phyloP scores from a whole-genome alignment of 2,329 filamentous ascomycete genomes.

The Diaporthe helianthi region DNA sequence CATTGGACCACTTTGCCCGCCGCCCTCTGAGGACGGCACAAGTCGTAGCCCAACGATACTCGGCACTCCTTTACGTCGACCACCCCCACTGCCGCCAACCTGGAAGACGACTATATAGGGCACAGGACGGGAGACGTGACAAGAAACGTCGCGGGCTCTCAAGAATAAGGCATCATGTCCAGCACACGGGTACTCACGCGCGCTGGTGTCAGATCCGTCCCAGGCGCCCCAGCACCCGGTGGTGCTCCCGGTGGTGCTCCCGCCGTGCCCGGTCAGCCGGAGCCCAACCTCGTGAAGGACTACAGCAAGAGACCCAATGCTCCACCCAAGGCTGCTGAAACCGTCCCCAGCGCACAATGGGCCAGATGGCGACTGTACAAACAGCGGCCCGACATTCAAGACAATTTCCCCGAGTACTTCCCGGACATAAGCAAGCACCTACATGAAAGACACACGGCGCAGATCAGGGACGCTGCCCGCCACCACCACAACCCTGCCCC shows the following conservation, averaged over 20 bases:
- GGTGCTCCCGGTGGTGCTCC: not conserved
- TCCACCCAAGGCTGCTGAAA: slow-evolving; percentile 8
- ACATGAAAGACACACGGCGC: not conserved
- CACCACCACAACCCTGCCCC: not conserved
- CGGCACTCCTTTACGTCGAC: not conserved
- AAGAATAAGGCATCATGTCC: slow-evolving; percentile 4
- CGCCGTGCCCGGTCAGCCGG: not conserved
- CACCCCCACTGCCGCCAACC: not conserved
- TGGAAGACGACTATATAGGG: slow-evolving; percentile 7
- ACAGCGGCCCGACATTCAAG: slow-evolving; percentile 24
- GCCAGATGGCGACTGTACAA: slow-evolving; percentile 29
- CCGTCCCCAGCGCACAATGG: slow-evolving; percentile 26
- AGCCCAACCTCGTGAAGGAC: not conserved
- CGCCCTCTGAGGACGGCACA: not conserved
- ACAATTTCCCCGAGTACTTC: slow-evolving; percentile 11
- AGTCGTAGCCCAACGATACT: not conserved
- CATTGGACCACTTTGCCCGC: not conserved
- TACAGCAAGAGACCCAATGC: slow-evolving; percentile 27
- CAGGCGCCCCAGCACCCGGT: not conserved
- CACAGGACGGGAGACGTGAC: slow-evolving; percentile 1
- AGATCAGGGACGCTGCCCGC: not conserved
- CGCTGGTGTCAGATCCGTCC: not conserved
- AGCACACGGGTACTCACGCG: not conserved
- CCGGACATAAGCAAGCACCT: slow-evolving; percentile 21
- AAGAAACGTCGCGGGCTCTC: not conserved